Evolutionary conservation across 73 alveolate genomes (phyloP), one percentile per base, ranked within the genome.

Genomic region (Urostyla sp.): DNA sequence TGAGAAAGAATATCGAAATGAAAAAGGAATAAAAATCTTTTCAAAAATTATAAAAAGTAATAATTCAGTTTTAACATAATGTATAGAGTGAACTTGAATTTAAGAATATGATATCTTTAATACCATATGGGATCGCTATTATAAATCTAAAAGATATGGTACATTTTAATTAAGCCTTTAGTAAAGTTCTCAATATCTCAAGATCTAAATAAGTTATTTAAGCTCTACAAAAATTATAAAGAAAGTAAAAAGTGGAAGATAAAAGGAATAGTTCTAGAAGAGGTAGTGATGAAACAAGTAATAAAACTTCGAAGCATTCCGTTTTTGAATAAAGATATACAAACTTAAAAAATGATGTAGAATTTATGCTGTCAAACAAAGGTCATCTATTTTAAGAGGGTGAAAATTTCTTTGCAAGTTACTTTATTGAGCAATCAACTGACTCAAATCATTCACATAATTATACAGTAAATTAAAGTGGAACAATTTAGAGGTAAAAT

Each of bases 121-220:
- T 63, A 10, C 79, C 79, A 0, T 63, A 63, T 63, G 79, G 79
- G 7, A 63, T 63, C 21, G 79, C 79, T 13, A 60, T 63, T 5
- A 26, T 63, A 1, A 63, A 63, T 24, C 30, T 63, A 5, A 60
- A 63, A 11, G 79, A 63, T 63, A 60, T 63, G 20, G 37, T 60
- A 5, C 79, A 63, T 23, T 63, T 63, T 31, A 63, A 63, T 24
- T 43, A 63, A 21, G 61, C 79, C 6, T 63, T 63, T 38, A 60
- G 79, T 43, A 63, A 63, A 16, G 79, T 43, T 4, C 30, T 63
- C 7, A 60, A 60, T 3, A 32, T 63, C 23, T 27, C 37, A 18
- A 63, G 44, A 21, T 23, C 37, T 24, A 20, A 36, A 11, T 24
- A 63, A 38, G 60, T 63, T 8, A 8, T 10, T 2, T 13, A n/a